Evolutionary conservation across 108 stramenopile species (phyloP).

Genomic region (Poteriospumella lacustris): DNA sequence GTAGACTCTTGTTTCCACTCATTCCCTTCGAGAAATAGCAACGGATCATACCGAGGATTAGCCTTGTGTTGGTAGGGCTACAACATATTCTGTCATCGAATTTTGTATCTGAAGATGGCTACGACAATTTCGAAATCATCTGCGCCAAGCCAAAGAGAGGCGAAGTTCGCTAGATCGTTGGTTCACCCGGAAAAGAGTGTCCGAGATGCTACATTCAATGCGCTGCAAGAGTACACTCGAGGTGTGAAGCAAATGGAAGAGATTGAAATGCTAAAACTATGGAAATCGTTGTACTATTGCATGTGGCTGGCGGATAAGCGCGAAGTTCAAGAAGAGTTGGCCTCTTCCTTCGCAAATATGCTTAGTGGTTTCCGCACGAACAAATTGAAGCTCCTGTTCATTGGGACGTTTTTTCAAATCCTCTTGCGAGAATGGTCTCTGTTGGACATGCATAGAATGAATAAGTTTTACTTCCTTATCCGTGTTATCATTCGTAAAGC

Average conservation of each 20-base stretch:
- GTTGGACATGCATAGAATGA: slow-evolving; percentile 83
- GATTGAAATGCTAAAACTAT: slow-evolving; percentile 78
- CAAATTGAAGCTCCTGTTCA: slow-evolving; percentile 45
- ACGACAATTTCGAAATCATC: no score
- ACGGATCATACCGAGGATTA: no score
- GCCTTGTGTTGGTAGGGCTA: no score
- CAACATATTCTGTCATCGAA: no score
- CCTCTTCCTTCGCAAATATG: slow-evolving; percentile 34
- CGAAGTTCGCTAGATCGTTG: slow-evolving; percentile 19
- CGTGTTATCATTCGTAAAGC: slow-evolving; percentile 50
- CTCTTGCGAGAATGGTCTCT: slow-evolving; percentile 77
- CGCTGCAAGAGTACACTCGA: background rate
- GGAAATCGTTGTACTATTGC: slow-evolving; percentile 85
- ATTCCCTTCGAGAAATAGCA: no score
- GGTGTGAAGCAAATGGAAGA: slow-evolving; percentile 48
- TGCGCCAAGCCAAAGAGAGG: background rate
- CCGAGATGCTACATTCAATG: background rate
- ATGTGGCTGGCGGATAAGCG: slow-evolving; percentile 81
- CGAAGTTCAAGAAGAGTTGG: slow-evolving; percentile 76
- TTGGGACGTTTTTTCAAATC: slow-evolving; percentile 72
- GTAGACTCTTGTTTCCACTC: no score
- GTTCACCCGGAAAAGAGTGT: slow-evolving; percentile 13
- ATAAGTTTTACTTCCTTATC: slow-evolving; percentile 82
- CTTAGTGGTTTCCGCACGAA: background rate
- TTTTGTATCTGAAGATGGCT: no score